Evolutionary conservation across 352 stramenopile genomes (phyloP).

Genomic region (Phytophthora palmivora): DNA sequence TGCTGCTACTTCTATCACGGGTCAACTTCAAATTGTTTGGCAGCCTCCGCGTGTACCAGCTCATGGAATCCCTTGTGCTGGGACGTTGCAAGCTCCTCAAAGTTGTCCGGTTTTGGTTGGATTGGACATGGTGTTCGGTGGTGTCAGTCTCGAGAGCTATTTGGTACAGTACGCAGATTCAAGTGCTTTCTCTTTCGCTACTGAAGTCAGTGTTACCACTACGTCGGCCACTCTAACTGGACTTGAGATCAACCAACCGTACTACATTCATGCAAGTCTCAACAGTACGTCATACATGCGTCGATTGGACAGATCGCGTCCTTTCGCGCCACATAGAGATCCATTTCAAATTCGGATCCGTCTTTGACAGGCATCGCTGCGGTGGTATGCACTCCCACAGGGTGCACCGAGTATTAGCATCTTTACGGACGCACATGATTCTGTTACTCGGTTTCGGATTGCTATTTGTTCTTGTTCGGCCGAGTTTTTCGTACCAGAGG

Average conservation of each 20-base stretch:
- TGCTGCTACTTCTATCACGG: slow-evolving; percentile 30
- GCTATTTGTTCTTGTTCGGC: slow-evolving; percentile 25
- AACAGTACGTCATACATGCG: slow-evolving; percentile 37
- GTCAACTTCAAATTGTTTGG: slow-evolving; percentile 69
- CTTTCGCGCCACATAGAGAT: slow-evolving; percentile 6
- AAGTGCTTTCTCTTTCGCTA: slow-evolving; percentile 76
- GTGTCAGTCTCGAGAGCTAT: slow-evolving; percentile 91
- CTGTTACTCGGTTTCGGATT: slow-evolving; percentile 27
- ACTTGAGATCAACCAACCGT: slow-evolving; percentile 74
- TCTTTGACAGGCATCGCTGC: background rate
- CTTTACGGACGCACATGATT: background rate
- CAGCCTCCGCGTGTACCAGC: slow-evolving; percentile 66
- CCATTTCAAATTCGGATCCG: slow-evolving; percentile 5
- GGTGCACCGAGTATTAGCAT: too few species aligned
- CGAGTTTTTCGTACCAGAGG: slow-evolving; percentile 63
- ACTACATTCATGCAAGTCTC: slow-evolving; percentile 84
- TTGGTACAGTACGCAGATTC: slow-evolving; percentile 90
- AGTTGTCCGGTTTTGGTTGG: slow-evolving; percentile 68
- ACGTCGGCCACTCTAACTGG: slow-evolving; percentile 65
- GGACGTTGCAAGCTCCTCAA: slow-evolving; percentile 58
- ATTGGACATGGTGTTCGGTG: slow-evolving; percentile 91
- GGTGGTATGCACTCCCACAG: background rate
- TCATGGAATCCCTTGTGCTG: slow-evolving; percentile 74
- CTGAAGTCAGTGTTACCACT: slow-evolving; percentile 69
- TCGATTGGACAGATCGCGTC: background rate